phyloP scores from a whole-genome alignment of 2,329 filamentous ascomycete species.

The Phialocephala subalpina region DNA sequence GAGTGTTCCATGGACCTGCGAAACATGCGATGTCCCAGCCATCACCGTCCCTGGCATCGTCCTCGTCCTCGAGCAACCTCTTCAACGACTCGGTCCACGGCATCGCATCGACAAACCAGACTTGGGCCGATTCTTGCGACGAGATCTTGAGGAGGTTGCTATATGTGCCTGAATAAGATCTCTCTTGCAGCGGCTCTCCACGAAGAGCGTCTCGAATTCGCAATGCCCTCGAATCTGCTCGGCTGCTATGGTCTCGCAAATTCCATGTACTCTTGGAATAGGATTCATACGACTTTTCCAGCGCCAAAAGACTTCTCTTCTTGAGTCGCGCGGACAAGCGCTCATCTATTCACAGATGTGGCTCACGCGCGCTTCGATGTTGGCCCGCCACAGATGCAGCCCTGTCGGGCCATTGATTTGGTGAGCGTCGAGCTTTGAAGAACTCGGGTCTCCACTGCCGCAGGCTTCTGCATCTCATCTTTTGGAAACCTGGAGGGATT shows the following conservation, averaged over 20 bases:
- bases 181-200: neutral
- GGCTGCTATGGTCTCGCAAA: neutral
- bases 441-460: slow-evolving; percentile 10
- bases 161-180: neutral
- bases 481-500: slow-evolving; percentile 6
- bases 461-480: slow-evolving; percentile 39
- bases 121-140: neutral
- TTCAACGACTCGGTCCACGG: neutral
- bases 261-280: neutral
- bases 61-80: neutral
- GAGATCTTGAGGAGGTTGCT: slow-evolving; percentile 3
- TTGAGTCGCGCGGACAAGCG: neutral
- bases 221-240: slow-evolving; percentile 3
- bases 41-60: neutral
- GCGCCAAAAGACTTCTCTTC: neutral
- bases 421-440: slow-evolving; percentile 10
- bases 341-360: slow-evolving; percentile 15
- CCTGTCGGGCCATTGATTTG: slow-evolving; percentile 17
- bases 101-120: neutral
- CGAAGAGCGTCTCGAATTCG: neutral
- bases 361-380: slow-evolving; percentile 17
- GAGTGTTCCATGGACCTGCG: neutral
- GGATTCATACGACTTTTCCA: neutral
- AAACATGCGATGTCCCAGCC: slow-evolving; percentile 24
- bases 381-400: neutral